phyloP scores from a whole-genome alignment of 2,329 filamentous ascomycete genomes.

The Westerdykella aurantiaca region DNA sequence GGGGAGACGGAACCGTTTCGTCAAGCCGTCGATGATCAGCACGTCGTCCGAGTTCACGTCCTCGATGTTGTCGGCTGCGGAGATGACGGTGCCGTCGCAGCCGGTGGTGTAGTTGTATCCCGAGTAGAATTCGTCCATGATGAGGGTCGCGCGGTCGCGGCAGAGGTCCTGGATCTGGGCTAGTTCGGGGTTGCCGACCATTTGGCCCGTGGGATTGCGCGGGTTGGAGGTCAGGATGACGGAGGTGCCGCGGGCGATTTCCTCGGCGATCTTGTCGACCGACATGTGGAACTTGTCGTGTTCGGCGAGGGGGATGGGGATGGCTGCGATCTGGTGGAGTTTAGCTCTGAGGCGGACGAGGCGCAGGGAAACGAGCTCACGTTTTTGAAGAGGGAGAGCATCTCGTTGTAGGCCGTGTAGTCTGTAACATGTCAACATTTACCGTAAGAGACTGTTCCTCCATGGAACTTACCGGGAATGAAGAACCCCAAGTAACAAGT shows the following conservation, averaged over 20 bases:
- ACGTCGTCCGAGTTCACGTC: slow-evolving; percentile 78
- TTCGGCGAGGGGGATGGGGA: slow-evolving; percentile 62
- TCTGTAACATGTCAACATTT: slow-evolving; percentile 40
- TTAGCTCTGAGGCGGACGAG: not conserved
- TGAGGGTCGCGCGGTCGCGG: slow-evolving; percentile 80
- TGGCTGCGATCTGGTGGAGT: slow-evolving; percentile 28
- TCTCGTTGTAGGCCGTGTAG: slow-evolving; percentile 97
- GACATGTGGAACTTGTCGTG: slow-evolving; percentile 91
- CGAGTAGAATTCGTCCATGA: slow-evolving; percentile 91
- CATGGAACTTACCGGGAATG: slow-evolving; percentile 54
- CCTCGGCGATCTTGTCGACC: slow-evolving; percentile 85
- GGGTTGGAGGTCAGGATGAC: slow-evolving; percentile 95
- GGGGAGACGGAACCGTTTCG: slow-evolving; percentile 92
- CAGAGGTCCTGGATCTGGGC: slow-evolving; percentile 90
- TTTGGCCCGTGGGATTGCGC: slow-evolving; percentile 85
- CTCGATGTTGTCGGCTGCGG: slow-evolving; percentile 79
- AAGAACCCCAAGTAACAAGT: slow-evolving; percentile 93
- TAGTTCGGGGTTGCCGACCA: slow-evolving; percentile 78
- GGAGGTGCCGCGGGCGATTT: slow-evolving; percentile 69
- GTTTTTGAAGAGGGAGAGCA: slow-evolving; percentile 92
- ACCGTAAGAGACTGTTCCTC: not conserved
- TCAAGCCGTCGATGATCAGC: slow-evolving; percentile 89
- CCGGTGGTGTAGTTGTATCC: slow-evolving; percentile 90
- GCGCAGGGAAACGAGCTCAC: slow-evolving; percentile 38
- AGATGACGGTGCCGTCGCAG: slow-evolving; percentile 86